phyloP scores from a whole-genome alignment of 345 rosid species.

The Euphorbia peplus region DNA sequence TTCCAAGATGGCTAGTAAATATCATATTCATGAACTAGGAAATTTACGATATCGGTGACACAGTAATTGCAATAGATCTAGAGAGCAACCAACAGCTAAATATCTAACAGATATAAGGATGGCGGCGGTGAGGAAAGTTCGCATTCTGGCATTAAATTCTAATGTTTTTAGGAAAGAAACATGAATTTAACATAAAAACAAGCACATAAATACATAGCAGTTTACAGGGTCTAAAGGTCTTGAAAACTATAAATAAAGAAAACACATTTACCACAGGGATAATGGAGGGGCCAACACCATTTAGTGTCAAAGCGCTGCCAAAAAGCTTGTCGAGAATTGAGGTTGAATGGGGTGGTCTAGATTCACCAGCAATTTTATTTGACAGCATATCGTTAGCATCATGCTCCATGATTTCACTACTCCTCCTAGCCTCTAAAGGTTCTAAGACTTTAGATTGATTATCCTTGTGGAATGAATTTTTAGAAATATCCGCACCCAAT shows the following conservation, averaged over 20 bases:
- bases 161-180: not conserved
- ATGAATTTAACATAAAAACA: not conserved
- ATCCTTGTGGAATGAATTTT: constrained; percentile 26
- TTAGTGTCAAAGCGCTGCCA: constrained; percentile 49
- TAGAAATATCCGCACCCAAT: constrained; percentile 40
- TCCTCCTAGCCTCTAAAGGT: constrained; percentile 34
- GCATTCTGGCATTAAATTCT: not conserved
- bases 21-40: not conserved
- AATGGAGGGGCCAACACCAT: constrained; percentile 41
- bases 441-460: constrained; percentile 39
- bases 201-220: not conserved
- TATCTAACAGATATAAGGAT: not conserved
- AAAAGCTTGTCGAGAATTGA: constrained; percentile 83
- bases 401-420: constrained; percentile 36
- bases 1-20: not conserved
- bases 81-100: not conserved
- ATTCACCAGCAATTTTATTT: constrained; percentile 36
- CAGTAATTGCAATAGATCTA: not conserved
- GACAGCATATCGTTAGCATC: constrained; percentile 34
- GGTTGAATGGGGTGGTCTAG: constrained; percentile 38
- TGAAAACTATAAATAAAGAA: not conserved
- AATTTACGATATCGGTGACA: not conserved
- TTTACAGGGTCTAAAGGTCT: not conserved
- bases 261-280: constrained; percentile 42
- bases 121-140: not conserved